Conservation (phyloP, 331 rosid genomes). For the Malus hybrid region DNA sequence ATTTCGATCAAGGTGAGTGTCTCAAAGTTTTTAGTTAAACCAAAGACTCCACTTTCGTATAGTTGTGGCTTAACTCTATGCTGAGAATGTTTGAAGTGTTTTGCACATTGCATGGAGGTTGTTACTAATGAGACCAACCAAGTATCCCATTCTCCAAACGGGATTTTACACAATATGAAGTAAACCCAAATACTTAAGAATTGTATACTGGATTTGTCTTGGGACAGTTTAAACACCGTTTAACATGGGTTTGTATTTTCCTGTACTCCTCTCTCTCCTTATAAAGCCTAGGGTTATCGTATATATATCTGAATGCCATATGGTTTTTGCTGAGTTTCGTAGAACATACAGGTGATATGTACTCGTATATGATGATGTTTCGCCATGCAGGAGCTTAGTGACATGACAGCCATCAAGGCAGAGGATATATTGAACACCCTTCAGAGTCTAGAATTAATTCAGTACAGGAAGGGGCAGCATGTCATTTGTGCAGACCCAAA, state of each 20-base stretch:
- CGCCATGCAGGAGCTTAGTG: constrained; percentile 74
- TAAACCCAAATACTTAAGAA: not conserved
- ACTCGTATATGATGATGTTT: not conserved
- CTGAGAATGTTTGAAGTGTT: not conserved
- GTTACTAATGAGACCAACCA: not conserved
- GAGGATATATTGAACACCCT: constrained; percentile 85
- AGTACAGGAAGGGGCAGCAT: constrained; percentile 97
- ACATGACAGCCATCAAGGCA: constrained; percentile 94
- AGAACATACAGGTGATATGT: not conserved
- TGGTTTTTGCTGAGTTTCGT: not conserved
- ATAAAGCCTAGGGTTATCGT: not conserved
- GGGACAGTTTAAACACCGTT: not conserved
- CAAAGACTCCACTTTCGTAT: not conserved
- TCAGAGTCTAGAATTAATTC: constrained; percentile 82
- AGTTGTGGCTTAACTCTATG: not conserved
- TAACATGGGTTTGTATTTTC: not conserved
- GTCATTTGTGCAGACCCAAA: constrained; percentile 97
- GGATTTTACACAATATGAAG: not conserved
- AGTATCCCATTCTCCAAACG: not conserved
- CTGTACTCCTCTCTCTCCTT: too few relatives aligned
- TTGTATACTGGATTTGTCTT: not conserved
- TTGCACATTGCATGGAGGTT: not conserved
- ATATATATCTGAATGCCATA: not conserved
- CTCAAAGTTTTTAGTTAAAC: not conserved
- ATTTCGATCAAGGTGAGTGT: constrained; percentile 81